Conservation (phyloP, 192 early-diverging fungal species). For the Umbelopsis sp. region DNA sequence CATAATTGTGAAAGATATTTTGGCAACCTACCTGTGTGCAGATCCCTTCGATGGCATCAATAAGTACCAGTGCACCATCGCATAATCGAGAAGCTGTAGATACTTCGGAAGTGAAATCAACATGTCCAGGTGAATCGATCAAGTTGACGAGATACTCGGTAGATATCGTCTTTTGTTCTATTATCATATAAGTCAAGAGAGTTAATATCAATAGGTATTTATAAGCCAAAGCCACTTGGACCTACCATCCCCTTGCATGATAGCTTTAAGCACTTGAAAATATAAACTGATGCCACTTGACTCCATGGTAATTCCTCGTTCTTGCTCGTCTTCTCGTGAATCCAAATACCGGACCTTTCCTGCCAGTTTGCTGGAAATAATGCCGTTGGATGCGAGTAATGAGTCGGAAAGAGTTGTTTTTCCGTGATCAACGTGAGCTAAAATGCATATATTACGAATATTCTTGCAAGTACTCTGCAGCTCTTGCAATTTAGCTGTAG, state of each 20-base stretch:
- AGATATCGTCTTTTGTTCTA: slow-evolving; percentile 26
- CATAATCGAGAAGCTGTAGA: slow-evolving; percentile 97
- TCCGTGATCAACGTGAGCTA: slow-evolving; percentile 98
- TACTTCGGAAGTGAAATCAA: slow-evolving; percentile 98
- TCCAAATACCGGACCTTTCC: slow-evolving; percentile 97
- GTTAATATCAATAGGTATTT: neutral
- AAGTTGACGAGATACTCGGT: slow-evolving; percentile 92
- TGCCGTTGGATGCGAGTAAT: slow-evolving; percentile 96
- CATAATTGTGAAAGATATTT: neutral
- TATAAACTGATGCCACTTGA: slow-evolving; percentile 94
- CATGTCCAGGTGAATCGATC: slow-evolving; percentile 98
- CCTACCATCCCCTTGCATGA: slow-evolving; percentile 32
- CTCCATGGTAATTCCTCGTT: slow-evolving; percentile 99
- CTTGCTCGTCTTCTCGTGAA: slow-evolving; percentile 95
- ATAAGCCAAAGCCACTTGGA: no score
- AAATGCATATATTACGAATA: slow-evolving; percentile 96
- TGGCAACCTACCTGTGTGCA: slow-evolving; percentile 85
- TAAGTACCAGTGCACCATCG: slow-evolving; percentile 93
- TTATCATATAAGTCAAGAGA: neutral
- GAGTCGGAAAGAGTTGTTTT: slow-evolving; percentile 98
- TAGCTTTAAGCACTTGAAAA: slow-evolving; percentile 67
- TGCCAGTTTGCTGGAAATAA: slow-evolving; percentile 93
- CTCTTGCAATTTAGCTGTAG: slow-evolving; percentile 60
- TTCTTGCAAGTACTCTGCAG: slow-evolving; percentile 69
- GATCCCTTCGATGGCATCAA: slow-evolving; percentile 98